phyloP scores from a whole-genome alignment of 106 monocot genomes.

The Dendrobium officinale region DNA sequence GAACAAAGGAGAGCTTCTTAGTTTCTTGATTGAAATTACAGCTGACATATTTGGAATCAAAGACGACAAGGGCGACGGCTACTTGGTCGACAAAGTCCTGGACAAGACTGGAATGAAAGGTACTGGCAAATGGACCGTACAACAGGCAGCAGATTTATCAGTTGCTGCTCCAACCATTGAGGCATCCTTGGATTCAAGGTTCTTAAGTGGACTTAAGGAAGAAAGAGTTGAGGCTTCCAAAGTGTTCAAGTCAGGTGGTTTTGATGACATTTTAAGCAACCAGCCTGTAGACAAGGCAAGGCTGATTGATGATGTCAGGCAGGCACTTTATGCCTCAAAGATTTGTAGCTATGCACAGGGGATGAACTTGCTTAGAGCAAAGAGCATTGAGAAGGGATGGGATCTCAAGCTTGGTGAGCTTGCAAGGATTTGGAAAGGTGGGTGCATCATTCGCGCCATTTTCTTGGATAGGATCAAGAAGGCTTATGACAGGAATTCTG shows the following conservation, averaged over 20 bases:
- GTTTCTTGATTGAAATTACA: conserved; percentile 52
- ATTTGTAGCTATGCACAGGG: conserved; percentile 57
- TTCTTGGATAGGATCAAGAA: conserved; percentile 52
- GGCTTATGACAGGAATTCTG: conserved; percentile 40
- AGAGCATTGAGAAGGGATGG: conserved; percentile 48
- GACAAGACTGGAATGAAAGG: conserved; percentile 60
- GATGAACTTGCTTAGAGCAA: conserved; percentile 47
- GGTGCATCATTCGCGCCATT: conserved; percentile 48
- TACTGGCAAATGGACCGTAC: conserved; percentile 56
- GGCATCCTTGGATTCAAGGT: conserved; percentile 48
- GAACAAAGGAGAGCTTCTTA: conserved; percentile 53
- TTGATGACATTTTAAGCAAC: conserved; percentile 31
- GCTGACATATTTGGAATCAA: conserved; percentile 43
- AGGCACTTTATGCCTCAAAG: conserved; percentile 52
- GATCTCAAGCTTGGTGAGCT: conserved; percentile 43
- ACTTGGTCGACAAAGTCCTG: conserved; percentile 46
- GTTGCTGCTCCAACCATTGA: conserved; percentile 47
- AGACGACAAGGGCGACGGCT: conserved; percentile 39
- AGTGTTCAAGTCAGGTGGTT: conserved; percentile 29
- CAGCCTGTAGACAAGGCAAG: conserved; percentile 27
- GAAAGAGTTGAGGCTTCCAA: conserved; percentile 48
- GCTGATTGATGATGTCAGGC: conserved; percentile 40
- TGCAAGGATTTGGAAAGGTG: conserved; percentile 54
- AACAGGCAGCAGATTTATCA: conserved; percentile 49
- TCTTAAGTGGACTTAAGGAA: conserved; percentile 47